phyloP scores from a whole-genome alignment of 2,329 filamentous ascomycete genomes.

The Microcyclosporella mali region DNA sequence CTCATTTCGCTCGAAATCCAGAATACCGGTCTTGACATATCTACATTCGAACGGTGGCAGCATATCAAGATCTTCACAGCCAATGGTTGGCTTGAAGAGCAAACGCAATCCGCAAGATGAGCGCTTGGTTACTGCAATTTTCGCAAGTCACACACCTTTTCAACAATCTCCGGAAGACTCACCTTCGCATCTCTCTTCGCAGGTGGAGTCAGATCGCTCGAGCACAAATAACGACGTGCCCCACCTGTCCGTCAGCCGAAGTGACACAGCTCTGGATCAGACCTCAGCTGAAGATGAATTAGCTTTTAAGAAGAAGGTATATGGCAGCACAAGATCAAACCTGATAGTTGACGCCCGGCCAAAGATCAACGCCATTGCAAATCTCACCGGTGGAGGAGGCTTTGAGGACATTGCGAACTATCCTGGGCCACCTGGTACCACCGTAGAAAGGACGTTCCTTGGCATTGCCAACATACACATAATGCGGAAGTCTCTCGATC shows the following conservation, averaged over 20 bases:
- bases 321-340: slow-evolving; percentile 88
- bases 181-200: slow-evolving; percentile 1
- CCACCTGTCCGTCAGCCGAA: slow-evolving; percentile 10
- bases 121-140: slow-evolving; percentile 85
- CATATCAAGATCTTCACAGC: slow-evolving; percentile 91
- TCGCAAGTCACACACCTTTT: slow-evolving; percentile 53
- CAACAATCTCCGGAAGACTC: slow-evolving; percentile 2
- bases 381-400: slow-evolving; percentile 86
- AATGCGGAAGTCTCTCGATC: slow-evolving; percentile 86
- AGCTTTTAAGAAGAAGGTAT: slow-evolving; percentile 44
- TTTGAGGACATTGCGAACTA: slow-evolving; percentile 99
- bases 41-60: slow-evolving; percentile 97
- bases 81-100: slow-evolving; percentile 69
- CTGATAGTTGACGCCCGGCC: slow-evolving; percentile 94
- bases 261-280: slow-evolving; percentile 17
- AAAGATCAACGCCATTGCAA: slow-evolving; percentile 87
- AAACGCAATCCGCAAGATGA: slow-evolving; percentile 95
- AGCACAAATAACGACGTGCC: slow-evolving; percentile 5
- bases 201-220: neutral
- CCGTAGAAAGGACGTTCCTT: slow-evolving; percentile 67
- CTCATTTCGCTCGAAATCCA: slow-evolving; percentile 77
- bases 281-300: slow-evolving; percentile 7
- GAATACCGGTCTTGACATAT: slow-evolving; percentile 86
- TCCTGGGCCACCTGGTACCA: slow-evolving; percentile 63
- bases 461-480: slow-evolving; percentile 98